Base-by-base conservation (phyloP, 345 rosid genomes). In the Cardamine occulta region DNA sequence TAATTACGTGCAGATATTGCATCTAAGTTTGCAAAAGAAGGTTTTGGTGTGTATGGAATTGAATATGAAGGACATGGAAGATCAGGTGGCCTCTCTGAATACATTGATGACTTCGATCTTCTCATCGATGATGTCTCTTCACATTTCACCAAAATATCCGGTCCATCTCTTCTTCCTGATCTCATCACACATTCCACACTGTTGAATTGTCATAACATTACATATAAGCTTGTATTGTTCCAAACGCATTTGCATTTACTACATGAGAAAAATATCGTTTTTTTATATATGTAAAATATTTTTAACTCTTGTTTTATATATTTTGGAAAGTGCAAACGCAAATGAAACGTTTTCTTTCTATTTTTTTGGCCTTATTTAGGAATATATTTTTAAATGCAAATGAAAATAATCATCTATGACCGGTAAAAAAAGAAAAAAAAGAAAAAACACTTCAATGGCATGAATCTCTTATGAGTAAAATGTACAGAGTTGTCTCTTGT, bases 31-130 rank as follows among this genome's bases (percentile, higher is more conserved):
- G 93, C 81, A 66, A 82, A 85, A 17, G 86, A 81, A n/a, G 98
- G 98, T 0, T 94, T 59, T 80, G 85, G 81, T 15, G 88, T 88
- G 2, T 82, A 90, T 42, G 98, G 97, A n/a, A 88, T 94, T 10
- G 98, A 94, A 65, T 91, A 86, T 31, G 92, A 88, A 86, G 98
- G 98, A 7, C 98, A 94, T 65, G 99, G 99, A 69, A 88, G 88
- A 76, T 95, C 99, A 34, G 71, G 61, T 1, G 97, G 99, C 10
- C 62, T 88, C 65, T 48, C 70, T 14, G 89, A 76, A 42, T 88
- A 76, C 51, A 60, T 95, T n/a, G 63, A 83, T 8, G 75, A 74
- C 45, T 86, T 95, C 39, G 86, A 90, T 52, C 49, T 80, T 56
- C 59, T 92, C 14, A 79, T 90, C 35, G 80, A 92, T 15, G 96